Evolutionary conservation across 2,329 filamentous ascomycete genomes (phyloP), one percentile per base, ranked within the genome.

Genomic region (Chaetomium strumarium): DNA sequence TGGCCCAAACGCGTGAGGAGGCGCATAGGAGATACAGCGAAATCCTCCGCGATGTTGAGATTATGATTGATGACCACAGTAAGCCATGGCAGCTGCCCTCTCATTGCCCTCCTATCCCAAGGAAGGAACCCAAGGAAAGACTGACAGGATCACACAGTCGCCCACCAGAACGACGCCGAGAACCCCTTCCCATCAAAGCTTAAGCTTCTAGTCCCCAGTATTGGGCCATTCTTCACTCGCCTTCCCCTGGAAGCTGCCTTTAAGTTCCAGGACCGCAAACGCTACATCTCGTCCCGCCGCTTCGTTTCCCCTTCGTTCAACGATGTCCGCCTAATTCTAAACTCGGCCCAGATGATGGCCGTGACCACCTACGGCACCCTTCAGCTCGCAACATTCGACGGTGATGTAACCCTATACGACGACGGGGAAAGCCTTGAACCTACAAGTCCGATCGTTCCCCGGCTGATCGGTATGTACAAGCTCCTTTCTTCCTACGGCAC

Each of bases 301-400:
- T 97, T 96, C 66, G 93, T 99, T 2, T 88, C 92, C 1, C 93
- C 93, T 0, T 95, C 89, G 1, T 99, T 99, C 78, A 99, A 99
- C 71, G 93, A 99, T 67, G 84, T 99, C 54, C 84, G 93, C 2
- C 77, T 96, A 20, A 86, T 95, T 47, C 81, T 99, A 61, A 99
- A 99, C 72, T 93, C 93, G 37, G 91, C 93, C 16, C 93, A 99
- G 70, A 78, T 92, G 55, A 90, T 96, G 84, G 90, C 89, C 37
- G 81, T 97, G n/a, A 86, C 90, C 14, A 82, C 81, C 20, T 74
- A 76, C 41, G 85, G 86, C 19, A 79, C 82, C 5, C 77, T 96
- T 9, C 84, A 93, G 61, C 79, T 99, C 4, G 85, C 95, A 49
- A 99, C 93, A 0, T 99, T 99, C 67, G 93, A 99, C 69, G 93